Evolutionary conservation across 176 grass and related monocot species (phyloP).

Genomic region (Sorghum bicolor): Sorghum_bicolor_NCBIv3 NC_012873.2:55550001-55550500

Average conservation of each 20-base stretch:
- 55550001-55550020: too few relatives aligned
- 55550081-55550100: too few relatives aligned
- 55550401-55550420: neutral
- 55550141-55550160: neutral
- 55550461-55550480: neutral
- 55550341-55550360: neutral
- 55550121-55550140: neutral
- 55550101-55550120: neutral
- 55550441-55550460: constrained; percentile 11
- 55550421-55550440: neutral
- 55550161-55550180: neutral
- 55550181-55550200: constrained; percentile 14
- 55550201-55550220: constrained; percentile 15
- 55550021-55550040: too few relatives aligned
- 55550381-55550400: neutral
- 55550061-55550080: too few relatives aligned
- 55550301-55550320: constrained; percentile 15
- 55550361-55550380: neutral
- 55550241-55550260: neutral
- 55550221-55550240: neutral
- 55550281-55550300: constrained; percentile 8
- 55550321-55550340: constrained; percentile 12
- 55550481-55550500: neutral
- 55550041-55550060: too few relatives aligned
- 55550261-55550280: constrained; percentile 2